A percentile compares a stretch with the other conserved stretches of the same genome.
These are phyloP conservation scores for Bacterosira constricta DNA, from an alignment of 108 stramenopile genomes.

Conservation along the genomic window DNA sequence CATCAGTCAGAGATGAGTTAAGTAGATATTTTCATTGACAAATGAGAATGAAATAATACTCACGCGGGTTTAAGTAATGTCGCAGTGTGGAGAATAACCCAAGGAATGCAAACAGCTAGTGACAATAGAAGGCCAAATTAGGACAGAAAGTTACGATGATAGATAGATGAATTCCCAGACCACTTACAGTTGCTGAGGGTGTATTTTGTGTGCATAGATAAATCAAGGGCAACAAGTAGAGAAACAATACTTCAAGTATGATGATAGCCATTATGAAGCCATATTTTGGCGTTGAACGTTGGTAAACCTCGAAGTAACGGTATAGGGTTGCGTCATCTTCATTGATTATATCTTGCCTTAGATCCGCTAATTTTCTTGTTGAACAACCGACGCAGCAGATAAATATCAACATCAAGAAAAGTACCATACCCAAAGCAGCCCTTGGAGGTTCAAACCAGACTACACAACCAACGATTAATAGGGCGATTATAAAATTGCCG, in stretches of 20 bases:
- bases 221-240: constrained; percentile 46
- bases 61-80: constrained; percentile 43
- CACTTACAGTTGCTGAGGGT: constrained; percentile 22
- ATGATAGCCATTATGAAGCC: constrained; percentile 45
- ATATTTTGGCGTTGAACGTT: constrained; percentile 34
- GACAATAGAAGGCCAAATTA: no score
- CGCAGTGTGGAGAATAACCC: constrained; percentile 24
- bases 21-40: no score
- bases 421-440: constrained; percentile 2
- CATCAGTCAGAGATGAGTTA: no score
- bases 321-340: constrained; percentile 4
- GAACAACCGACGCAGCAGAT: not conserved
- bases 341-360: constrained; percentile 12
- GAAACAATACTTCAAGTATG: constrained; percentile 42
- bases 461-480: constrained; percentile 21
- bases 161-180: no score
- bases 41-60: no score
- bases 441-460: constrained; percentile 29
- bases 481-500: constrained; percentile 20
- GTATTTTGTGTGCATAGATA: constrained; percentile 25
- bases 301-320: constrained; percentile 31
- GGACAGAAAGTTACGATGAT: no score
- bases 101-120: constrained; percentile 29
- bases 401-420: constrained; percentile 12
- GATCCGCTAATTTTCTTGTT: constrained; percentile 9